phyloP scores from a whole-genome alignment of 768 basidiomycete genomes.

The Termitomyces heimii region DNA sequence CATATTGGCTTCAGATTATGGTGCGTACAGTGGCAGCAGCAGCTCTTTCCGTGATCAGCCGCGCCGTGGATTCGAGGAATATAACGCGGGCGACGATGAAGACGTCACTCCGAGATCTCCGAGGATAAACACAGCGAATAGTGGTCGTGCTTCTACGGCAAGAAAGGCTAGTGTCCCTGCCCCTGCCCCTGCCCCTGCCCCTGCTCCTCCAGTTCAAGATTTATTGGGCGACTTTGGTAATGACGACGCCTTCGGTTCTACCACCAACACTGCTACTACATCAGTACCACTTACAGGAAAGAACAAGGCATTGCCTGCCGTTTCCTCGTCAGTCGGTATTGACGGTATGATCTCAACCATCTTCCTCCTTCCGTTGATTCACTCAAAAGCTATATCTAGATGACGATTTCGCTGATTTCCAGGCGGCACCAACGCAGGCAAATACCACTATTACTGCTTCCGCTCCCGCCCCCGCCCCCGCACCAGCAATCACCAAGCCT shows the following conservation, averaged over 20 bases:
- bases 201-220: conserved; percentile 43
- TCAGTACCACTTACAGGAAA: conserved; percentile 25
- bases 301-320: conserved; percentile 53
- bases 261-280: conserved; percentile 26
- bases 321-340: conserved; percentile 28
- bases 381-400: conserved; percentile 29
- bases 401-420: conserved; percentile 86
- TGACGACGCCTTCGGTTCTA: conserved; percentile 46
- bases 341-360: conserved; percentile 30
- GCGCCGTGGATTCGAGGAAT: conserved; percentile 78
- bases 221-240: conserved; percentile 76
- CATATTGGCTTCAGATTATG: conserved; percentile 3
- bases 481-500: conserved; percentile 20
- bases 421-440: conserved; percentile 54
- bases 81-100: conserved; percentile 95
- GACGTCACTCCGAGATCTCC: conserved; percentile 29
- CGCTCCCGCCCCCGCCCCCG: conserved; percentile 29
- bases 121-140: conserved; percentile 16
- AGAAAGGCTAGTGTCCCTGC: conserved; percentile 32
- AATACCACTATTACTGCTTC: conserved; percentile 25
- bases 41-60: conserved; percentile 54
- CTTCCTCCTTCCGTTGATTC: background rate
- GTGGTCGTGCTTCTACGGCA: conserved; percentile 19
- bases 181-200: conserved; percentile 23
- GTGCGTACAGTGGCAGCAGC: conserved; percentile 24